Conservation (phyloP, 345 rosid species). For the Mercurialis annua region DNA sequence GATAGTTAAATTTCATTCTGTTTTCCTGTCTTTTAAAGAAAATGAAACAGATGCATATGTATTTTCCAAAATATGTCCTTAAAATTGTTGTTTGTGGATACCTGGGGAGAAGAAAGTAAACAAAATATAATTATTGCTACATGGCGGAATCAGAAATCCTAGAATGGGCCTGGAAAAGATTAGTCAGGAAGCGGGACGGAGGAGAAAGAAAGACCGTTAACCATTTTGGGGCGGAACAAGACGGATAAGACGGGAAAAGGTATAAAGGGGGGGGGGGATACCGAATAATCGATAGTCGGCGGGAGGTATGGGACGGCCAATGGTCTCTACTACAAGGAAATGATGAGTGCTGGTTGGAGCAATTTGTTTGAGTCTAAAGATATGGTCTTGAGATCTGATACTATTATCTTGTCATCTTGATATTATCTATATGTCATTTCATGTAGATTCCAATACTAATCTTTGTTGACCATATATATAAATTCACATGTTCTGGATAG, state of each 20-base stretch:
- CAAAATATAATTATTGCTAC: neutral
- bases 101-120: neutral
- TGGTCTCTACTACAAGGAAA: neutral
- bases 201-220: neutral
- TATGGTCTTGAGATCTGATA: neutral
- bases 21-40: neutral
- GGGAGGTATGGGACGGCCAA: no score
- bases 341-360: neutral
- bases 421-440: conserved; percentile 1
- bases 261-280: no score
- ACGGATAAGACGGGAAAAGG: no score
- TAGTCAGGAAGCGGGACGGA: no score
- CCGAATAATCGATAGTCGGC: neutral
- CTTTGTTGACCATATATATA: conserved; percentile 13
- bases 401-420: neutral
- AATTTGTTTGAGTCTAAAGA: neutral
- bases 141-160: no score
- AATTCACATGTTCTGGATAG: neutral
- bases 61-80: neutral
- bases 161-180: no score
- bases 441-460: conserved; percentile 2
- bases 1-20: neutral
- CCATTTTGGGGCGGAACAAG: no score
- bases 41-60: neutral
- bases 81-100: neutral